These are phyloP conservation scores for Thelonectria olida DNA, from an alignment of 2,329 filamentous ascomycete genomes.

Conservation along the genomic window DNA sequence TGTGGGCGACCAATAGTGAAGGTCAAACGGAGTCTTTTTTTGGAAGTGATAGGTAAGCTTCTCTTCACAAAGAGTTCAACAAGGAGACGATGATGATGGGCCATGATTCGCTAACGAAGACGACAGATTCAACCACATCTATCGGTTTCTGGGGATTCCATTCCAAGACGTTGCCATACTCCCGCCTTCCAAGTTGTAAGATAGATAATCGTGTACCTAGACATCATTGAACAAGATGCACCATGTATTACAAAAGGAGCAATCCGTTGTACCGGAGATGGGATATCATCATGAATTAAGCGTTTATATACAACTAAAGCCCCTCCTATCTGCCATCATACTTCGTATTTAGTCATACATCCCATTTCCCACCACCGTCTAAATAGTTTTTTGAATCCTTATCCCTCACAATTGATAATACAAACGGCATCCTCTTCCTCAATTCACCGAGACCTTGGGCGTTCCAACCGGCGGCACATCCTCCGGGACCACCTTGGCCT, in stretches of 20 bases:
- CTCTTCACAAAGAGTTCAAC: no score
- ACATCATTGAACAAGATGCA: no score
- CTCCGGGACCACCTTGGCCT: slow-evolving; percentile 21
- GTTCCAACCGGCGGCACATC: slow-evolving; percentile 16
- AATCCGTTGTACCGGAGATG: slow-evolving; percentile 26
- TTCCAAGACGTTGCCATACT: slow-evolving; percentile 60
- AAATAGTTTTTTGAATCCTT: slow-evolving; percentile 16
- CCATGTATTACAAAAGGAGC: no score
- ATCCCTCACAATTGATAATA: slow-evolving; percentile 37
- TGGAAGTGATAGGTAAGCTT: slow-evolving; percentile 71
- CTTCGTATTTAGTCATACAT: slow-evolving; percentile 38
- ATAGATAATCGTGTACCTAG: background rate
- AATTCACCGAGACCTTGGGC: slow-evolving; percentile 35
- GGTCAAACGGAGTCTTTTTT: slow-evolving; percentile 76
- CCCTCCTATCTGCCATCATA: background rate
- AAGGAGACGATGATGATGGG: background rate
- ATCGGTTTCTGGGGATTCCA: slow-evolving; percentile 70
- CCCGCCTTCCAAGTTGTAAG: slow-evolving; percentile 49
- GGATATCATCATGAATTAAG: slow-evolving; percentile 33
- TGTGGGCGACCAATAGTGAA: slow-evolving; percentile 69
- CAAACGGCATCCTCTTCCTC: slow-evolving; percentile 15
- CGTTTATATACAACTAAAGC: slow-evolving; percentile 23
- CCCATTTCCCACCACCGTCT: slow-evolving; percentile 20
- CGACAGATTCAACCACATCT: slow-evolving; percentile 74
- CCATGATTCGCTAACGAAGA: background rate